Percentiles rank a stretch among this genome's conserved stretches.
Conservation (phyloP, 129 eudicot species). For the Tanacetum coccineum region DNA sequence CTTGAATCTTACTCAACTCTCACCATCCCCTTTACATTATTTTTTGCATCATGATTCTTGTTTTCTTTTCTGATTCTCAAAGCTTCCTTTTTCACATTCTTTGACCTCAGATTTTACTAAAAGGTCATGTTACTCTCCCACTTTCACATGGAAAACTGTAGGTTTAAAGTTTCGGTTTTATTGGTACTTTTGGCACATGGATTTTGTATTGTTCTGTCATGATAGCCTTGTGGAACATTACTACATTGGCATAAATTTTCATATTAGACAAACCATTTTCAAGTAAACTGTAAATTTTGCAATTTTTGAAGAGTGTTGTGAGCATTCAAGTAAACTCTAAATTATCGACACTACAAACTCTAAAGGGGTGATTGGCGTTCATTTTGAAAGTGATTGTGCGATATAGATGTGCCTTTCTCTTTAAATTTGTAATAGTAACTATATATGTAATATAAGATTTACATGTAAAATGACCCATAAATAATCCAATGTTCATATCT, state of each 20-base stretch:
- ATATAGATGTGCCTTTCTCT: too few species aligned
- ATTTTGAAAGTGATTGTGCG: not conserved
- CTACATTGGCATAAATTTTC: not conserved
- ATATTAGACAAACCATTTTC: not conserved
- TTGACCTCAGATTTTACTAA: conserved; percentile 15
- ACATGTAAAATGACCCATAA: not conserved
- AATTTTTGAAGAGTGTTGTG: not conserved
- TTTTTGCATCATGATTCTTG: conserved; percentile 40
- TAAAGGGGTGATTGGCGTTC: too few species aligned
- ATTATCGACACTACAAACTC: too few species aligned
- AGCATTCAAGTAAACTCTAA: too few species aligned
- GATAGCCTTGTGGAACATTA: not conserved
- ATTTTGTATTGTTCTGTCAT: not conserved
- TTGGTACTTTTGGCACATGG: conserved; percentile 25
- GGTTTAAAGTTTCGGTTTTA: not conserved
- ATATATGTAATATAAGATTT: not conserved
- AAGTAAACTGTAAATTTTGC: too few species aligned
- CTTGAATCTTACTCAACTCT: conserved; percentile 59
- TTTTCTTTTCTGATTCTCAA: conserved; percentile 46
- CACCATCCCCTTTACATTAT: conserved; percentile 22
- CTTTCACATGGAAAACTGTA: conserved; percentile 15
- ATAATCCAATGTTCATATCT: too few species aligned
- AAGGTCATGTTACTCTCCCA: not conserved
- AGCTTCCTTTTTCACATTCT: conserved; percentile 39
- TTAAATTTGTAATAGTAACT: too few species aligned